Evolutionary conservation across 1,284 basidiomycete species (phyloP), one percentile per base, ranked within the genome.

Genomic region (Kalmanozyma brasiliensis): DNA sequence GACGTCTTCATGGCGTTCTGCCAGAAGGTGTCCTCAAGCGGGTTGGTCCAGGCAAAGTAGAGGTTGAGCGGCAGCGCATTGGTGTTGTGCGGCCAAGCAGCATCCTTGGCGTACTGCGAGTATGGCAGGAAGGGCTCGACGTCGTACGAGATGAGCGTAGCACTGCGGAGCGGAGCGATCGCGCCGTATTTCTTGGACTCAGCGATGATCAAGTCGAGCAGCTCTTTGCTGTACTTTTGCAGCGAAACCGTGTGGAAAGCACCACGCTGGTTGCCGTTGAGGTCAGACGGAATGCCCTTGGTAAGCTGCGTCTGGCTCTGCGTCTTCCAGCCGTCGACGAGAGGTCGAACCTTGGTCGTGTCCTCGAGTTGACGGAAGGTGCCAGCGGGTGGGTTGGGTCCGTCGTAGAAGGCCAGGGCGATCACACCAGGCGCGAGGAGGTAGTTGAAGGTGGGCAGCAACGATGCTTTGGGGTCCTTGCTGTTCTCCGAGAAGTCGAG

Each of bases 111-210:
- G 34, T 48, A 60, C 35, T 58, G 52, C 30, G 57, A 70, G 61
- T 69, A 65, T 22, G 58, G 46, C 1, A 69, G 66, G 61, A 77
- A 77, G 2, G 72, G 76, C 60, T 77, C 72, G 8, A 77, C 76
- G 34, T 74, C 76, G 43, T 73, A 72, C 42, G 76, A 76, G 40
- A 73, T 59, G n/a, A 77, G 46, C 4, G 52, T 44, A 11, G 42
- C 60, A 24, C 52, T 57, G 52, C 66, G 69, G 6, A 65, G 56
- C 16, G 61, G 17, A 19, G 16, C n/a, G 30, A 62, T 47, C 10
- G 33, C 24, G 5, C 65, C 69, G 23, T 58, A 68, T 48, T 49
- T 63, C 38, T 66, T 63, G 51, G 52, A 49, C 55, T 73, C 57
- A 47, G 61, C 60, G 17, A 62, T 45, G 34, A 76, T 76, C 24